Percentiles rank a stretch among this genome's conserved stretches.
These are phyloP conservation scores for Polytolypa hystricis DNA, from an alignment of 2,329 filamentous ascomycete species.

Conservation along the genomic window DNA sequence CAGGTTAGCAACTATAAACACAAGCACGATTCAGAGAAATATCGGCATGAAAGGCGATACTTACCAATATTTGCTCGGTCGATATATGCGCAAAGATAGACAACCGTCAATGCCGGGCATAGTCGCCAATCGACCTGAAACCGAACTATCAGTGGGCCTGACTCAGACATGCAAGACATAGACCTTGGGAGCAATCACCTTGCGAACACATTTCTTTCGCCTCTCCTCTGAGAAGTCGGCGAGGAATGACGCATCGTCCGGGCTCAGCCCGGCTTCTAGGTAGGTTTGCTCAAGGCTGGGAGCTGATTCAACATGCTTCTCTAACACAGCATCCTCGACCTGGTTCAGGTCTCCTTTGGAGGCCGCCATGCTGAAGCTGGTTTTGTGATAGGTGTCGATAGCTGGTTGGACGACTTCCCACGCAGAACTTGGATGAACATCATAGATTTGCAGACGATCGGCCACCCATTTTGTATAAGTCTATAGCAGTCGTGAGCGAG, in stretches of 20 bases:
- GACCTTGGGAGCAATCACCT: constrained; percentile 22
- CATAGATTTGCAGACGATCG: background rate
- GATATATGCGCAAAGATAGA: constrained; percentile 11
- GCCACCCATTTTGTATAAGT: background rate
- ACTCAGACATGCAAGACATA: background rate
- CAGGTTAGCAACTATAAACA: constrained; percentile 45
- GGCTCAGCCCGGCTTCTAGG: constrained; percentile 6
- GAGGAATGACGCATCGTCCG: constrained; percentile 24
- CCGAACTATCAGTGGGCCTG: background rate
- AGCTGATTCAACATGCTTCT: constrained; percentile 5
- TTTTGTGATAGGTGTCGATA: background rate
- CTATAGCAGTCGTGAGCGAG: background rate
- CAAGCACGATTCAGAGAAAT: background rate
- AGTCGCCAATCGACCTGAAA: constrained; percentile 7
- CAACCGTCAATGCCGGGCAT: constrained; percentile 4
- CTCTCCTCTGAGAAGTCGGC: constrained; percentile 20
- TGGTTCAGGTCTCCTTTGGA: constrained; percentile 2
- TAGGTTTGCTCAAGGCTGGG: constrained; percentile 7
- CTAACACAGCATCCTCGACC: constrained; percentile 1
- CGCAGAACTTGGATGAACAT: background rate
- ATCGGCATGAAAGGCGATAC: background rate
- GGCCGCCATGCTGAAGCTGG: constrained; percentile 1
- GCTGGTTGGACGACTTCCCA: no score
- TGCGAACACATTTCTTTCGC: constrained; percentile 21
- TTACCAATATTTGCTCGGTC: constrained; percentile 9